Evolutionary conservation across 257 asterid species (phyloP), one percentile per base, ranked within the genome.

Genomic region (Solanum virginianum): DNA sequence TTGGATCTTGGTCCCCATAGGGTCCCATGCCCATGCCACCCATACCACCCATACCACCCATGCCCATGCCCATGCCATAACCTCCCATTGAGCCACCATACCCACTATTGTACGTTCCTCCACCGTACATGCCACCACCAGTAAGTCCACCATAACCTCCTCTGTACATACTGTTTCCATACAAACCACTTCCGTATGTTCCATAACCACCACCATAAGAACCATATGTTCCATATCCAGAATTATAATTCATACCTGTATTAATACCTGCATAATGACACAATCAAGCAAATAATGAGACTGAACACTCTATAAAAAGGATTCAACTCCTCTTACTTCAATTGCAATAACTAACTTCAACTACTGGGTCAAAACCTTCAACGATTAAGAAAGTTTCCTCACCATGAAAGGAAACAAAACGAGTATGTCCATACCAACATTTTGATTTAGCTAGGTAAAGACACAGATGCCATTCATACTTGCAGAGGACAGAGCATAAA

Each of bases 1-100:
- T 95, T n/a, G 99, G 99, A 86, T 97, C 99, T 87, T 91, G 96
- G 24, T 91, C 97, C 53, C 99, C 98, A 49, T 41, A 87, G 54
- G 97, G 97, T 47, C 91, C 98, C 97, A 91, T 92, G 74, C 97
- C 94, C 94, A 89, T 93, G n/a, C 85, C 84, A 1, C 89, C 91
- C 85, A 85, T 84, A 8, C 89, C 84, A 29, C 32, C 32, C 32
- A 29, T 29, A 26, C 90, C 85, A 26, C 90, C 85, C 89, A 87
- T 85, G 32, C 85, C 85, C 62, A 80, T 59, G 6, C 91, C 56
- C 39, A 77, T 77, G 43, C 95, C 96, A 85, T 93, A 93, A 62
- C 96, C 93, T 29, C 94, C 95, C 95, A 89, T 90, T 2, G 89
- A 77, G 47, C 96, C 94, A 18, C 99, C 99, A 55, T 85, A 51